Evolutionary conservation across 768 basidiomycete species (phyloP).

Genomic region (Obba rivulosa): DNA sequence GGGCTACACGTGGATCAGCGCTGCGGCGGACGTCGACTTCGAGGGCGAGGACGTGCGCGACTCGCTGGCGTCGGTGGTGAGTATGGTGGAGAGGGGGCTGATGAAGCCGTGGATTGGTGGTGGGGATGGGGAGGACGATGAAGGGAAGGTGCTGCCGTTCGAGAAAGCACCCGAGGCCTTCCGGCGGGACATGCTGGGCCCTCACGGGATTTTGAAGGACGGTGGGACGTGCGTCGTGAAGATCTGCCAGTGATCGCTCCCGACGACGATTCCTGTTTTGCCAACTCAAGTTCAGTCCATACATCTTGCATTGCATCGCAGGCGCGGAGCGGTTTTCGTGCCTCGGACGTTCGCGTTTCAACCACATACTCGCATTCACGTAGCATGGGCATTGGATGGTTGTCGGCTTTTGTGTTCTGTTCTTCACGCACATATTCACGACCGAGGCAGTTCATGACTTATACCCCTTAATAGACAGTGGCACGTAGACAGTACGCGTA

Average conservation of each 20-base stretch:
- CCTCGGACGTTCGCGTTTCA: too few species aligned
- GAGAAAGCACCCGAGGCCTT: constrained; percentile 53
- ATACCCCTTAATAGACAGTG: too few species aligned
- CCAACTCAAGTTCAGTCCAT: too few species aligned
- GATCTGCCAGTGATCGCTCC: constrained; percentile 15
- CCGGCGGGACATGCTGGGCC: constrained; percentile 17
- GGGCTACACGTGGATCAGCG: constrained; percentile 79
- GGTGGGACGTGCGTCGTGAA: constrained; percentile 29
- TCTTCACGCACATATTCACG: too few species aligned
- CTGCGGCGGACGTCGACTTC: constrained; percentile 77
- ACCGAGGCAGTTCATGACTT: too few species aligned
- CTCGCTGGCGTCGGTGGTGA: constrained; percentile 35
- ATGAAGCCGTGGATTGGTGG: constrained; percentile 37
- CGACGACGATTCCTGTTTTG: too few species aligned
- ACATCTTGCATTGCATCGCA: too few species aligned
- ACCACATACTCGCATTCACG: too few species aligned
- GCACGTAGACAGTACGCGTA: too few species aligned
- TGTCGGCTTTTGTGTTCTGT: too few species aligned
- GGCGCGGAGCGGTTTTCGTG: too few species aligned
- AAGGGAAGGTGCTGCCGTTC: constrained; percentile 42
- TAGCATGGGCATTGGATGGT: too few species aligned
- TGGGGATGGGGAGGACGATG: constrained; percentile 31
- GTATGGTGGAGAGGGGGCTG: constrained; percentile 33
- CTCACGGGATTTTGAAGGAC: constrained; percentile 22
- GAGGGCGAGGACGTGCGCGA: constrained; percentile 72